Base-by-base conservation (phyloP, 208 protist species). In the Blechomonas ayalai region DNA sequence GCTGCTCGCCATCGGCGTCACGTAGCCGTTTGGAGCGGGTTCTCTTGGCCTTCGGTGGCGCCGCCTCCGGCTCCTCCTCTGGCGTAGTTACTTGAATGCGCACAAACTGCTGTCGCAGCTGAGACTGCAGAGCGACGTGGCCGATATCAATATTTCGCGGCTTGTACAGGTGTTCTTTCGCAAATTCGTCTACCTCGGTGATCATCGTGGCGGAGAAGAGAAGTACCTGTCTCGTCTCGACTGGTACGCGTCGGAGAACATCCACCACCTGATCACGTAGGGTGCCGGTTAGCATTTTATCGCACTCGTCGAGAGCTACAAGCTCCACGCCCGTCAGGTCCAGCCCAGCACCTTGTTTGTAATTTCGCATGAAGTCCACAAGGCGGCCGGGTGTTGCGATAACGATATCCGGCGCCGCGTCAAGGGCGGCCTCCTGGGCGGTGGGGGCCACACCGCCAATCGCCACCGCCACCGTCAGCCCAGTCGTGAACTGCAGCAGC, bases 281-380 rank as follows among this genome's bases (percentile, higher is more conserved):
- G 25, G 90, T 97, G 78, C 98, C 97, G 53, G 98, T 98, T 26
- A 99, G 82, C 96, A 99, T 97, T 53, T 97, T 95, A 67, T 98
- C 97, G 41, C 97, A 98, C 69, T 99, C 97, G 59, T 99, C 97
- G 7, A 98, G 72, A 4, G 97, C 83, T 10, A 99, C 66, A 46
- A 96, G 79, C 54, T 95, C 88, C 25, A 97, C 81, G 10, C 79
- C 58, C 19, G 76, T 73, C 2, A 98, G 50, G 51, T 92, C 92
- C 4, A 98, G 55, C 9, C 90, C 90, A 12, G 52, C 44, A 4
- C 61, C 54, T 23, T 62, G 52, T 48, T 83, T 82, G 59, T 73
- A 80, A 52, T 95, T 95, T 57, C 76, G 75, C 5, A 90, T 40
- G 37, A 84, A 78, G 54, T 96, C 90, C 7, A 95, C 83, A 3